Conservation (phyloP, 2,329 filamentous ascomycete genomes). For the Aspergillus candidus region DNA sequence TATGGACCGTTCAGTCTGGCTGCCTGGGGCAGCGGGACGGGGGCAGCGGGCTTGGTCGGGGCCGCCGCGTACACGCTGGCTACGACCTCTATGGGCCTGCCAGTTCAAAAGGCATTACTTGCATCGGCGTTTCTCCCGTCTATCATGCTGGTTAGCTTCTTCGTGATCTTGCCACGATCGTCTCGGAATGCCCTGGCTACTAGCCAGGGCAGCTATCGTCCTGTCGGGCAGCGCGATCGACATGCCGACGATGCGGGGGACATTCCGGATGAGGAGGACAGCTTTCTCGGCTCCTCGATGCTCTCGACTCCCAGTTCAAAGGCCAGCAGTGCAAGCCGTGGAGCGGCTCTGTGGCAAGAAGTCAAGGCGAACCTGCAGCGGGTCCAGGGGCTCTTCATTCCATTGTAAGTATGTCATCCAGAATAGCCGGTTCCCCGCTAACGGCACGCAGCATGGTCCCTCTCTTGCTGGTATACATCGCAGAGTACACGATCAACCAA, state of each 20-base stretch:
- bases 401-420: constrained; percentile 47
- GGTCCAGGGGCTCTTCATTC: constrained; percentile 63
- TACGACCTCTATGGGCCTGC: constrained; percentile 72
- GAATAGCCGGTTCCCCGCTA: constrained; percentile 2
- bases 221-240: constrained; percentile 41
- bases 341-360: constrained; percentile 25
- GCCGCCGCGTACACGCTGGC: constrained; percentile 81
- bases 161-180: constrained; percentile 65
- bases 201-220: constrained; percentile 49
- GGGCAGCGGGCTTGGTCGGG: constrained; percentile 78
- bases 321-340: constrained; percentile 6
- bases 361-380: constrained; percentile 56
- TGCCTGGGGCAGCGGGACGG: constrained; percentile 88
- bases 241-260: constrained; percentile 30
- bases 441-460: constrained; percentile 65
- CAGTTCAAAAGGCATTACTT: constrained; percentile 67
- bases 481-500: constrained; percentile 97
- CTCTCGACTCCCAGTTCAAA: constrained; percentile 16
- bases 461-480: constrained; percentile 83
- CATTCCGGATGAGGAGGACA: constrained; percentile 23
- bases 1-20: constrained; percentile 84
- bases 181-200: constrained; percentile 50
- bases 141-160: constrained; percentile 80
- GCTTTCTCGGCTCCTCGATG: constrained; percentile 23
- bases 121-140: constrained; percentile 71